Conservation (phyloP, 2,329 filamentous ascomycete species). For the Talaromyces rugulosus region DNA sequence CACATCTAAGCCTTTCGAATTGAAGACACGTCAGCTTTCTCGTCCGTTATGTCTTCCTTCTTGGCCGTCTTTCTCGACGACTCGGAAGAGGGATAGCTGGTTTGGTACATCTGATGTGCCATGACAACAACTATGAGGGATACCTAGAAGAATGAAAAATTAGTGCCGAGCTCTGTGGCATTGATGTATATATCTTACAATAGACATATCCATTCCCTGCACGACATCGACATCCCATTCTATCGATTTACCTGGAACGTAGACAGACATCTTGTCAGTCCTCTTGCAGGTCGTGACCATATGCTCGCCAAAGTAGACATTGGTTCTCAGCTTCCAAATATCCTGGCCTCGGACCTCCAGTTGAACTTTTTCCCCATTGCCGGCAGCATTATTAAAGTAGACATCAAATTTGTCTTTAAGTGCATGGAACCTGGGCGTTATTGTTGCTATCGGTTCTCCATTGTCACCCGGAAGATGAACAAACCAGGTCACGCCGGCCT, state of each 20-base stretch:
- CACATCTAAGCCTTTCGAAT: neutral
- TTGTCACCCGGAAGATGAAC: conserved; percentile 15
- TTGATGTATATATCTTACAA: conserved; percentile 12
- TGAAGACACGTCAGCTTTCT: neutral
- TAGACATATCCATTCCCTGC: conserved; percentile 18
- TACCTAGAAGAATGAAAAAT: neutral
- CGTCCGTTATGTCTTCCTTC: neutral
- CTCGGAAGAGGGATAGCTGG: neutral
- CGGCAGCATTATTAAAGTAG: conserved; percentile 14
- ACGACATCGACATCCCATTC: conserved; percentile 18
- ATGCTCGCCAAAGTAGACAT: conserved; percentile 15
- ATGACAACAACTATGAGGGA: neutral
- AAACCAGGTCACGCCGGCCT: conserved; percentile 16
- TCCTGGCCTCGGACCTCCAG: conserved; percentile 18
- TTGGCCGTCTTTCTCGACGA: neutral
- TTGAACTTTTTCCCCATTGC: conserved; percentile 8
- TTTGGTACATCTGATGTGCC: neutral
- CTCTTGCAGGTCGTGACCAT: conserved; percentile 17
- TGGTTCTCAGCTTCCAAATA: conserved; percentile 16
- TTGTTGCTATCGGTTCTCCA: conserved; percentile 10
- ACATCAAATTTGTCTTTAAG: conserved; percentile 20
- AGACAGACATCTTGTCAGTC: conserved; percentile 15
- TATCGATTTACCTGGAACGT: conserved; percentile 14
- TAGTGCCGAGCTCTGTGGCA: neutral
- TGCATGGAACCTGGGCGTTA: conserved; percentile 13